Conservation (phyloP, 768 basidiomycete species). For the Floccularia luteovirens region DNA sequence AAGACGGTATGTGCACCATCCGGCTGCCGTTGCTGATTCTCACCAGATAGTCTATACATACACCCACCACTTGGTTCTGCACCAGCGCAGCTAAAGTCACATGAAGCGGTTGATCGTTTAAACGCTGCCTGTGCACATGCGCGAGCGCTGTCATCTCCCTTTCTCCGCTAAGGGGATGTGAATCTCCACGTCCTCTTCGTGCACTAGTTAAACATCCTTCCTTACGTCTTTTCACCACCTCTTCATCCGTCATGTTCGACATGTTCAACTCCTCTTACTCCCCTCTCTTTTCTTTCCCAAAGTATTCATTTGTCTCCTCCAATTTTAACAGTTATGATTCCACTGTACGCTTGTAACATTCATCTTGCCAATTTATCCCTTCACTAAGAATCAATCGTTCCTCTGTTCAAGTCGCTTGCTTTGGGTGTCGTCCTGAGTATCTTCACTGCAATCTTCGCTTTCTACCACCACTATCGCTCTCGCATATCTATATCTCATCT, state of each 20-base stretch:
- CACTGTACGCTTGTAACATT: not conserved
- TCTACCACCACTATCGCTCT: constrained; percentile 25
- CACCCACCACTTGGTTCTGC: constrained; percentile 6
- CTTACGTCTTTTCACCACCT: constrained; percentile 5
- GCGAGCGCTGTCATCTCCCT: not conserved
- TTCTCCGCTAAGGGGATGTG: constrained; percentile 1
- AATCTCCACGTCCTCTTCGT: not conserved
- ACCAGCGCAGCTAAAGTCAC: not conserved
- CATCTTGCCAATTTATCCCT: constrained; percentile 7
- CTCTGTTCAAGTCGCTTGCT: not conserved
- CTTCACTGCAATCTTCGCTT: constrained; percentile 10
- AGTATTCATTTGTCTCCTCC: constrained; percentile 18
- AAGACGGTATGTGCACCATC: no score
- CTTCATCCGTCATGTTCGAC: not conserved
- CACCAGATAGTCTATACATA: no score
- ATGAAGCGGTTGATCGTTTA: not conserved
- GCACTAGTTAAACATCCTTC: constrained; percentile 1
- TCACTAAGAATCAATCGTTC: not conserved
- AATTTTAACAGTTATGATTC: not conserved
- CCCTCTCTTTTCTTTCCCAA: constrained; percentile 4
- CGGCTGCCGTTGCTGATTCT: no score
- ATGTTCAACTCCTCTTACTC: not conserved
- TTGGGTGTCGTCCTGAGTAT: not conserved
- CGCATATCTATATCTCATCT: constrained; percentile 36
- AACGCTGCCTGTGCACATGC: not conserved